These are phyloP conservation scores for Auricularia auricula-judae DNA, from an alignment of 768 basidiomycete genomes.

Conservation along the genomic window DNA sequence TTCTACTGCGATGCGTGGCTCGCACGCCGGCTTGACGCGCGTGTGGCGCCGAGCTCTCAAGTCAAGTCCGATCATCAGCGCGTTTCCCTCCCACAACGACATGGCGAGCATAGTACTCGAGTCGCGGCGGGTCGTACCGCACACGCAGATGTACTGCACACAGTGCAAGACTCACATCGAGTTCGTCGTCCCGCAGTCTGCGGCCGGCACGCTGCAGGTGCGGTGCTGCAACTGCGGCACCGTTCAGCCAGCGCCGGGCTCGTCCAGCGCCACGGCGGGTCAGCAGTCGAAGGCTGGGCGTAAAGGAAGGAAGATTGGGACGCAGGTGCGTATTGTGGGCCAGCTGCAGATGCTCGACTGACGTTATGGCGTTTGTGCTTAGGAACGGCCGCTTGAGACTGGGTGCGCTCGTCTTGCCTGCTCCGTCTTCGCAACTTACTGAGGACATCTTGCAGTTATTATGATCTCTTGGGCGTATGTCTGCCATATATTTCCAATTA, in stretches of 20 bases:
- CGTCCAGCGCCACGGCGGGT: constrained; percentile 10
- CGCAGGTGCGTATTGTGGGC: constrained; percentile 41
- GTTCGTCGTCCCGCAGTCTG: not conserved
- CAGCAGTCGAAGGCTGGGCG: constrained; percentile 13
- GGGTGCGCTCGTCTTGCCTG: too few relatives aligned
- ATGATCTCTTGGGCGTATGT: not conserved
- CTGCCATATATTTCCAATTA: too few relatives aligned
- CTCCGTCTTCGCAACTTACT: too few relatives aligned
- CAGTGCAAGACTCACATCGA: not conserved
- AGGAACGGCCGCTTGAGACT: not conserved
- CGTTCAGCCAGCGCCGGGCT: constrained; percentile 16
- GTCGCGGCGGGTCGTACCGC: not conserved
- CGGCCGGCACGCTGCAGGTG: constrained; percentile 37
- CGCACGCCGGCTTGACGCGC: not conserved
- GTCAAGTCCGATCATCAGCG: too few relatives aligned
- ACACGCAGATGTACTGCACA: not conserved
- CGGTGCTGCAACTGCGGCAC: constrained; percentile 60
- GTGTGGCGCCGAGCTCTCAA: not conserved
- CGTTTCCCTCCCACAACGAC: too few relatives aligned
- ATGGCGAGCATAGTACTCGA: not conserved
- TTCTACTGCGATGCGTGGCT: not conserved
- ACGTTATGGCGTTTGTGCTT: not conserved
- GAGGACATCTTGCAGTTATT: not conserved
- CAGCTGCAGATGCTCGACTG: not conserved
- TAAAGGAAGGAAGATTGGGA: constrained; percentile 72